phyloP scores from a whole-genome alignment of 768 basidiomycete species.

The Suillus hirtellus region DNA sequence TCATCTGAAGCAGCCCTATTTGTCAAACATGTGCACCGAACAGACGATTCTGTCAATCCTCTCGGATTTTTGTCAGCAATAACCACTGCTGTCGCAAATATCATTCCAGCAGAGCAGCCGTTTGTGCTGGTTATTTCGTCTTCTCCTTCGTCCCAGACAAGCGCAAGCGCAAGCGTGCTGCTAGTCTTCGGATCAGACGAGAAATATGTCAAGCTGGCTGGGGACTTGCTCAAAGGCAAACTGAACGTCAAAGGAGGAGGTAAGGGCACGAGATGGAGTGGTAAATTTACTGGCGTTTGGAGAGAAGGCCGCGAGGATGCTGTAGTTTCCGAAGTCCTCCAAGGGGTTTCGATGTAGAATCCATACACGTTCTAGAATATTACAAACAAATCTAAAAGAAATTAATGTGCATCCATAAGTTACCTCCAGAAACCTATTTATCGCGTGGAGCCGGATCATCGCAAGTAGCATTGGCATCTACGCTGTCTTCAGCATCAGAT shows the following conservation, averaged over 20 bases:
- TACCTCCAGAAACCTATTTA: constrained; percentile 12
- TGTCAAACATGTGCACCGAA: constrained; percentile 55
- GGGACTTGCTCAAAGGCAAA: constrained; percentile 56
- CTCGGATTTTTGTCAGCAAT: constrained; percentile 63
- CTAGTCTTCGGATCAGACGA: constrained; percentile 64
- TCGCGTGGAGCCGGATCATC: neutral
- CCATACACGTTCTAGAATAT: constrained; percentile 5
- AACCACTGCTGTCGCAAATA: constrained; percentile 44
- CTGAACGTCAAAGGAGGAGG: constrained; percentile 76
- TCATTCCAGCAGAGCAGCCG: constrained; percentile 21
- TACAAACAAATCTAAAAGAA: constrained; percentile 11
- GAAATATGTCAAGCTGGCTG: constrained; percentile 55
- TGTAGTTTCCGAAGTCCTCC: constrained; percentile 21
- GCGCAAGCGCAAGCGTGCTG: constrained; percentile 51
- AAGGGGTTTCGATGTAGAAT: constrained; percentile 14
- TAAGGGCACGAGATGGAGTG: constrained; percentile 75
- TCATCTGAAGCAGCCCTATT: constrained; percentile 32
- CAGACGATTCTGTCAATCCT: constrained; percentile 59
- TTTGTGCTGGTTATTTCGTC: constrained; percentile 62
- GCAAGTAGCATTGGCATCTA: neutral
- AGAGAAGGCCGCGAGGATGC: constrained; percentile 23
- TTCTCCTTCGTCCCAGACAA: constrained; percentile 56
- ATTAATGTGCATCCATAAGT: constrained; percentile 4
- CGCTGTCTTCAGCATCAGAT: neutral
- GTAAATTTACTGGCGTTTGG: constrained; percentile 57